Evolutionary conservation across 352 stramenopile species (phyloP), one percentile per base, ranked within the genome.

Genomic region (Phytophthora boehmeriae): DNA sequence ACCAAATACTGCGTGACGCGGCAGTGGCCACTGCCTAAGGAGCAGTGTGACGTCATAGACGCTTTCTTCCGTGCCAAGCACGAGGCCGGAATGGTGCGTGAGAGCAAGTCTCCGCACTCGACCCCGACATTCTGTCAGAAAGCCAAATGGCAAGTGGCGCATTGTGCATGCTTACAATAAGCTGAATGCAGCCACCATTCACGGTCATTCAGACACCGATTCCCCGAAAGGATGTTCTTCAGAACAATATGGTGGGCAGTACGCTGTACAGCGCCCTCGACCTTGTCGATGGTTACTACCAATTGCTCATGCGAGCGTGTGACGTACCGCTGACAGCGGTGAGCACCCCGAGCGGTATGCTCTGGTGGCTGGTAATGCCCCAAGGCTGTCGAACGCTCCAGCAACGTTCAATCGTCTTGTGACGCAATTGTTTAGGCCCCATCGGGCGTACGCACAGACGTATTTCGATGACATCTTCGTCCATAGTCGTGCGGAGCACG

Each of bases 81-180:
- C 6, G 25, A 48, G 36, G 39, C 50, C 2, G 59, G 66, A 3
- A 19, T 61, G 17, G 62, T 75, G 8, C 65, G 53, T 0, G 66
- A 69, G 22, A 59, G 28, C 0, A 63, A 36, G n/a, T 76, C 66
- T 0, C 59, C 44, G 34, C 54, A 59, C 43, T 66, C 34, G 8
- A 59, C 41, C 6, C 48, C 58, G 0, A 54, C 58, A 10, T 55
- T 63, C 35, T 11, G 44, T 63, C 30, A 20, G 9, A 5, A 50
- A 54, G 14, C 44, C 59, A 2, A 78, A 30, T 8, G 46, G 58
- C 0, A 42, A 34, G 0, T 78, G 73, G 60, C 57, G 54, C 4
- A 59, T 78, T 5, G 54, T 79, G 17, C 70, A 79, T n/a, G 63
- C 59, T 10, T 76, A 54, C 30, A 73, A 76, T 38, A 77, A 71